These are phyloP conservation scores for Fusarium newnesense DNA, from an alignment of 2,329 filamentous ascomycete species.

Conservation along the genomic window DNA sequence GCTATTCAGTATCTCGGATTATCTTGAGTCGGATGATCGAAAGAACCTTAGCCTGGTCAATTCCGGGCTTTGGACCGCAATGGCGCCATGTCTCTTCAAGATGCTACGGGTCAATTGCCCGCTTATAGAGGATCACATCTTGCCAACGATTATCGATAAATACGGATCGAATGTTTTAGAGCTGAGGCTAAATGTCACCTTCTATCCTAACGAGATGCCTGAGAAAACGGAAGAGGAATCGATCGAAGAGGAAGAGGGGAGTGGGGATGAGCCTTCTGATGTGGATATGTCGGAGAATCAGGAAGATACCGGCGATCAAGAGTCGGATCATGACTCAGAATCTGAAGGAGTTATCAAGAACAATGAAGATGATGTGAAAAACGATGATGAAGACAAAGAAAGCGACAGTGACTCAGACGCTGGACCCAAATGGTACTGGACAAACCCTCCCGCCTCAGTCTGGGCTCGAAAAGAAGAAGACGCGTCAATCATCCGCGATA, in stretches of 20 bases:
- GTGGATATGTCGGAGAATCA: neutral
- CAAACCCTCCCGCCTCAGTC: neutral
- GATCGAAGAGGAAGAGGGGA: neutral
- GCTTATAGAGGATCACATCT: neutral
- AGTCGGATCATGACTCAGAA: neutral
- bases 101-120: neutral
- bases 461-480: conserved; percentile 7
- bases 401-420: neutral
- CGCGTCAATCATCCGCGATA: neutral
- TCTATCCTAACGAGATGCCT: neutral
- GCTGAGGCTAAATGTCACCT: neutral
- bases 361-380: neutral
- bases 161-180: neutral
- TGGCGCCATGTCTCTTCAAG: neutral
- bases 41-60: neutral
- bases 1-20: neutral
- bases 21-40: neutral
- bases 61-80: neutral
- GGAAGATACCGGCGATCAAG: neutral
- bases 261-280: neutral
- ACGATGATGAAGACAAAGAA: neutral
- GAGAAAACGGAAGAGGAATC: neutral
- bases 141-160: neutral
- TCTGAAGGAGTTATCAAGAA: neutral
- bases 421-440: neutral